phyloP scores from a whole-genome alignment of 2,329 filamentous ascomycete species.

The Colletotrichum tamarilloi region DNA sequence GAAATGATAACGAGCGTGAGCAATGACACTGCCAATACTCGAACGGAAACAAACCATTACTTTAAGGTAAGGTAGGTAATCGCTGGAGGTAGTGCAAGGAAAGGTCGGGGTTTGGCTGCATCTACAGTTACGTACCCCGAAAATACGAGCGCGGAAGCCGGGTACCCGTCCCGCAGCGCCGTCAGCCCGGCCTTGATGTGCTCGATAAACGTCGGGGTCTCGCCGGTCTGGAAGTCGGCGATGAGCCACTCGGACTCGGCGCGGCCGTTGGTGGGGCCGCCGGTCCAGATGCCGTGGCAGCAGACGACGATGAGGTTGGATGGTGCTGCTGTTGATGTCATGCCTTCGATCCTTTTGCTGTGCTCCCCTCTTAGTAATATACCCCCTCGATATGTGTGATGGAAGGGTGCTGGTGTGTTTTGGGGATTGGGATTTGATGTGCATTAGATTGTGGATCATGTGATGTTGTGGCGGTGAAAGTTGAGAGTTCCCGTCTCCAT shows the following conservation, averaged over 20 bases:
- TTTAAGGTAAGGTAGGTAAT: too few relatives aligned
- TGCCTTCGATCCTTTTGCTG: background rate
- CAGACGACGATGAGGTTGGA: conserved; percentile 80
- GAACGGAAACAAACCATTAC: too few relatives aligned
- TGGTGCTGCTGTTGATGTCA: conserved; percentile 37
- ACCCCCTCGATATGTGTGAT: too few relatives aligned
- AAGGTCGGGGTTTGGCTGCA: too few relatives aligned
- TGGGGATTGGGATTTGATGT: background rate
- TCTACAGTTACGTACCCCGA: conserved; percentile 68
- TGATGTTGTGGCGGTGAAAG: conserved; percentile 27
- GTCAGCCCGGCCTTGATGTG: conserved; percentile 77
- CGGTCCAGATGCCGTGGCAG: conserved; percentile 84
- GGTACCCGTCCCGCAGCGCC: conserved; percentile 56
- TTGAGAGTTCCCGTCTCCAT: background rate
- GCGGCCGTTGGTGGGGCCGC: conserved; percentile 62
- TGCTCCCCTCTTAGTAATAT: too few relatives aligned
- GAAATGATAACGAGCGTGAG: too few relatives aligned
- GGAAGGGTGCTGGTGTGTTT: background rate
- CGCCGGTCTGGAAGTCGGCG: conserved; percentile 79
- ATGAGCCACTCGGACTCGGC: conserved; percentile 77
- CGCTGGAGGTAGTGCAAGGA: too few relatives aligned
- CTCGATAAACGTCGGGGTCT: conserved; percentile 81
- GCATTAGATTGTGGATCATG: conserved; percentile 27
- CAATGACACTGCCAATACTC: too few relatives aligned
- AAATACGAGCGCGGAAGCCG: conserved; percentile 70